Evolutionary conservation across 2,329 filamentous ascomycete genomes (phyloP), one percentile per base, ranked within the genome.

Genomic region (Alternaria sp.): DNA sequence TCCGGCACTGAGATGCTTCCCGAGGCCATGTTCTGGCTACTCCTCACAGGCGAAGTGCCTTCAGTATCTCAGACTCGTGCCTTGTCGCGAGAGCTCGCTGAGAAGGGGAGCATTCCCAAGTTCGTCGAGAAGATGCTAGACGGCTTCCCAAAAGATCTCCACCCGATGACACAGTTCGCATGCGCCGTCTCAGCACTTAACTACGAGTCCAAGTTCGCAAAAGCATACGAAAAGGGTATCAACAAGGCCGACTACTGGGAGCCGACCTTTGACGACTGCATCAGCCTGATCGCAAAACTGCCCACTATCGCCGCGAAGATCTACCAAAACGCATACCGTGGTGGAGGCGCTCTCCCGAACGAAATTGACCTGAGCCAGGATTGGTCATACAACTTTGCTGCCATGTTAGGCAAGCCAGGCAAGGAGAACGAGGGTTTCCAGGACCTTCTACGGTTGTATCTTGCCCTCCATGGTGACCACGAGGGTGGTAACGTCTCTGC

Each of bases 201-300:
- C 82, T 92, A 97, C 78, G 93, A 93, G 69, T 97, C 92, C 71
- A 88, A 90, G 74, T 99, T 99, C 70, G 95, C 94, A 65, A 93
- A 93, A 80, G 90, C 90, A 21, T 99, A 99, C 79, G 94, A 93
- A 79, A 82, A 90, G 69, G 95, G 95, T 34, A 81, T 98, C 66
- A 91, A 89, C 85, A 99, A 98, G 85, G 91, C 92, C 52, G 92
- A 97, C 70, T 98, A 98, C 86, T 99, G 95, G 95, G 95, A 98
- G 82, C 92, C 94, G 13, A 96, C 92, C 42, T 98, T 96, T 75
- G 94, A 98, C 77, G 95, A 99, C 82, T 89, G 86, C 78, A 97
- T 99, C 78, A 92, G 90, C 46, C 85, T 99, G 62, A 86, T 99
- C 56, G 95, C 94, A 63, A 99, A 99, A 84, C 89, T 99, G 53